phyloP scores from a whole-genome alignment of 495 filamentous ascomycete species.

The Neurospora intermedia region DNA sequence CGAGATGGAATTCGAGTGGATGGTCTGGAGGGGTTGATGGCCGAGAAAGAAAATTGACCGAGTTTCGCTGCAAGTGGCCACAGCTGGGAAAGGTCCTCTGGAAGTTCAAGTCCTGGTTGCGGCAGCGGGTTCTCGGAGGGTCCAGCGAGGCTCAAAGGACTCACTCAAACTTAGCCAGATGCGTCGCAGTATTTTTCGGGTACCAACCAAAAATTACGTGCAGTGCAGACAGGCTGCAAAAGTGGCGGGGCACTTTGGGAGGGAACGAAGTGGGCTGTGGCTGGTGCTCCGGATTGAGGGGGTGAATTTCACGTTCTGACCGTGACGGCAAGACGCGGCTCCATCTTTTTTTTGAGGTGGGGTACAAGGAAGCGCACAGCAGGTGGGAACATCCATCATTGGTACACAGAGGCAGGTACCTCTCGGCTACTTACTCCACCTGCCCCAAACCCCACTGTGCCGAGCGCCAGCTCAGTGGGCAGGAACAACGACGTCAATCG shows the following conservation, averaged over 20 bases:
- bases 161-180: constrained; percentile 10
- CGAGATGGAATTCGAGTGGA: not conserved
- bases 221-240: not conserved
- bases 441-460: not conserved
- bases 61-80: constrained; percentile 4
- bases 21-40: not conserved
- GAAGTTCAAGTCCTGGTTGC: not conserved
- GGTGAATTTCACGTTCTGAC: not conserved
- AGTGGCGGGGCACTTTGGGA: not conserved
- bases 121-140: constrained; percentile 2
- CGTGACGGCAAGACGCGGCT: not conserved
- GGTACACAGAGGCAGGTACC: not conserved
- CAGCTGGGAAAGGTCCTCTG: not conserved
- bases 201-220: constrained; percentile 17
- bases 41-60: not conserved
- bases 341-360: not conserved
- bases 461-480: not conserved
- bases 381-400: not conserved
- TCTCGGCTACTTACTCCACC: not conserved
- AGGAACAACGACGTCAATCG: not conserved
- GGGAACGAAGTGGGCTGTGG: constrained; percentile 17
- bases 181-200: constrained; percentile 18
- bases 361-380: not conserved
- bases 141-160: constrained; percentile 8
- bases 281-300: constrained; percentile 9